Evolutionary conservation across 768 basidiomycete species (phyloP), one percentile per base, ranked within the genome.

Genomic region (Suillus discolor): DNA sequence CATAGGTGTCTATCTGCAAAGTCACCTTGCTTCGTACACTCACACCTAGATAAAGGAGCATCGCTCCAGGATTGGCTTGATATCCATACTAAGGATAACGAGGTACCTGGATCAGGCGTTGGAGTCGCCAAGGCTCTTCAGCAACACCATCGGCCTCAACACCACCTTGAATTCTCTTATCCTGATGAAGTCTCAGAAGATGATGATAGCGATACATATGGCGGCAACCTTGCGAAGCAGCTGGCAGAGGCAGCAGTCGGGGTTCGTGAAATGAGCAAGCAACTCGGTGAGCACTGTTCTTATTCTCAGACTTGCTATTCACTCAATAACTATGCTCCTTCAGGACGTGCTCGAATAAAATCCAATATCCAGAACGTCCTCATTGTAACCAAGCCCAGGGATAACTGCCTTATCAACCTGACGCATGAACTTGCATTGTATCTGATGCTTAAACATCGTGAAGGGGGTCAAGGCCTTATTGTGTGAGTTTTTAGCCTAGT

Each of bases 171-270:
- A 11, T 59, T 75, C 59, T 65, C 64, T n/a, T 44, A 20, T 59
- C 57, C 64, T 38, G 69, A 78, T 57, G 36, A 63, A n/a, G 61
- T 74, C 44, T 49, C 73, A n/a, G 57, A 64, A 36, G 62, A 41
- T 55, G 85, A 84, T 57, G 89, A 88, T 36, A 89, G 90, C 38
- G 89, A 92, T 28, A 89, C 89, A 54, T 88, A 87, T 67, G 86
- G 85, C 1, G 85, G 86, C 51, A 96, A 90, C 74, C 78, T 99
- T 71, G 98, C 97, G 7, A 90, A 87, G 73, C 94, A 96, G 70
- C 84, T 99, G 16, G 97, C 97, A 9, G 97, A 97, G 80, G 99
- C 97, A n/a, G 97, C 97, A n/a, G 93, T 95, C 16, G 92, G 95
- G 45, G 97, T 99, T 13, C 86, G 97, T 59, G 97, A 99, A 79